Base-by-base conservation (phyloP, 768 basidiomycete genomes). In the Agaricus blazei region DNA sequence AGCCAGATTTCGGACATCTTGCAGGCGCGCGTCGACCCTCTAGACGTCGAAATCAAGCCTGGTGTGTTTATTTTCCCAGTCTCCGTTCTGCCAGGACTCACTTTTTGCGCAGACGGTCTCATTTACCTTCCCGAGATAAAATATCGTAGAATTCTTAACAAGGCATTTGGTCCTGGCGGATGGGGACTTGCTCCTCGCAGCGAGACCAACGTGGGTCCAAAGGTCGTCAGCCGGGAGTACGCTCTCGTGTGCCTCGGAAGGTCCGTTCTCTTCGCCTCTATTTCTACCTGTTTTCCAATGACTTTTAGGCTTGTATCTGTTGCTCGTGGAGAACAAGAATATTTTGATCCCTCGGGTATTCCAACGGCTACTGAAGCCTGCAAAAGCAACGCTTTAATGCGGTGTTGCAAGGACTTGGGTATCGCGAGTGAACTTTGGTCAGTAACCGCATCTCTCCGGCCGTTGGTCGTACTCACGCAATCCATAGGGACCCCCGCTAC, bases 71-170 rank as follows among this genome's bases (percentile, higher is more conserved):
- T 31, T 4, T 34, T 12, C 3, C 8, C 41, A 34, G 41, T 11
- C 31, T 31, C 3, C 26, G 8, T 11, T 23, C 15, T 37, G 51
- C 29, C 52, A 26, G 40, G 48, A 23, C 15, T 58, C 19, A 53
- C 36, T 42, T 11, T 19, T 36, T 9, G 23, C 5, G 7, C 55
- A 96, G 96, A 98, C 62, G 96, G 96, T 4, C 76, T 98, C 41
- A 72, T 97, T 9, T 98, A 98, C 70, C 83, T 98, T 6, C 96
- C 96, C 19, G 96, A 98, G 70, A 98, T 98, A 64, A 96, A 97
- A 67, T 98, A 98, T 65, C 82, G 96, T 15, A 82, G 96, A 24
- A 84, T 92, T 34, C 71, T 98, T 46, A 98, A 98, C 74, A 85
- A 79, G 62, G 93, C 96, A 0, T 98, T 98, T 63, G 94, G 96